These are phyloP conservation scores for Mycena maculata DNA, from an alignment of 768 basidiomycete species.

Conservation along the genomic window DNA sequence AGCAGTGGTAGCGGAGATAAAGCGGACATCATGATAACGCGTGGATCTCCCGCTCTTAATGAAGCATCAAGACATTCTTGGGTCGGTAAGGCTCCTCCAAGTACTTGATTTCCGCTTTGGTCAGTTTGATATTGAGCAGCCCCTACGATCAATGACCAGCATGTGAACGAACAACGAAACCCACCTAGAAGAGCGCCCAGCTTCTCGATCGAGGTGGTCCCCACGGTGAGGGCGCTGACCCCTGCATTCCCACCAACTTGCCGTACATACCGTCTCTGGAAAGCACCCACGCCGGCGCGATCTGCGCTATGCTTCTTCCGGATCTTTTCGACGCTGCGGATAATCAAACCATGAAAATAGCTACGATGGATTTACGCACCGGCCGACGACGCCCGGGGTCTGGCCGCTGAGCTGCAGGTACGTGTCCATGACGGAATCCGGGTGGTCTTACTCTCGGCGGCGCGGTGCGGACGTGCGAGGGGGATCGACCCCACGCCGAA, in stretches of 20 bases:
- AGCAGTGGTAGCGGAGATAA: no score
- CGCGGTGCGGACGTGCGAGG: no score
- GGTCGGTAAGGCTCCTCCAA: constrained; percentile 60
- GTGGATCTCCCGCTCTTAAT: background rate
- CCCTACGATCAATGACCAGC: background rate
- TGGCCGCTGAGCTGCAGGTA: background rate
- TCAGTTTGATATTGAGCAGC: constrained; percentile 53
- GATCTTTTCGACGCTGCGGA: constrained; percentile 51
- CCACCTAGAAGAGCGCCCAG: constrained; percentile 43
- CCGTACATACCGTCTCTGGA: constrained; percentile 14
- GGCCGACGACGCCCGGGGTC: background rate
- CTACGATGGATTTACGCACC: background rate
- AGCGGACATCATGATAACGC: background rate
- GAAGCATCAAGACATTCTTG: constrained; percentile 3
- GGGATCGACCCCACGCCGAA: constrained; percentile 59
- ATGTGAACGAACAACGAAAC: background rate
- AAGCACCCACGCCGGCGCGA: constrained; percentile 53
- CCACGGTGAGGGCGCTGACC: constrained; percentile 58
- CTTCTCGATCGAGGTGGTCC: constrained; percentile 53
- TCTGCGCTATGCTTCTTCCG: constrained; percentile 55
- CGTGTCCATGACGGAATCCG: constrained; percentile 34
- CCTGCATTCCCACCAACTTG: constrained; percentile 21
- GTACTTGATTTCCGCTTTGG: no score
- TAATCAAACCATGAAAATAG: background rate
- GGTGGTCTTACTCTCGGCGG: no score